Evolutionary conservation across 441 rosid genomes (phyloP).

Genomic region (Pelargonium myrrhifolium): DNA sequence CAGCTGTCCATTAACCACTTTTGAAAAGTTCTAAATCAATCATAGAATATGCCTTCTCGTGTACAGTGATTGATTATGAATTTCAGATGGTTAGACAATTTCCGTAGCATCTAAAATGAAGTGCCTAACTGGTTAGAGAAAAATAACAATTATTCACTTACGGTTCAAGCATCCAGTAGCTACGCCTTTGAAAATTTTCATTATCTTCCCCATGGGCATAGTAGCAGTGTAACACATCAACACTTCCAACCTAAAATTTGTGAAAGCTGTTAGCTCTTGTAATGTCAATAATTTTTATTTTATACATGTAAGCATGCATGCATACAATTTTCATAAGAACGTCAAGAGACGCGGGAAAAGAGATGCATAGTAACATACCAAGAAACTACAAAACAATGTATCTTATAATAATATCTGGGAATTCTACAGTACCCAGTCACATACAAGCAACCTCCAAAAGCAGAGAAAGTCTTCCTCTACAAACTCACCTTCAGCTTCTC

Average conservation of each 20-base stretch:
- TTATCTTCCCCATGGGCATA: conserved; percentile 24
- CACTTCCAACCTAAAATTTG: conserved; percentile 25
- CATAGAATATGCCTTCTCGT: neutral
- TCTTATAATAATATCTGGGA: neutral
- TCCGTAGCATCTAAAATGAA: neutral
- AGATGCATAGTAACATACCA: neutral
- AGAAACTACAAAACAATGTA: neutral
- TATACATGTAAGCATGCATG: neutral
- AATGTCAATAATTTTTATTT: conserved; percentile 15
- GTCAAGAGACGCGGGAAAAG: neutral
- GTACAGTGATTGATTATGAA: too few species aligned
- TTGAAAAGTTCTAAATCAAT: neutral
- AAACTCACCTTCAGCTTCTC: conserved; percentile 24
- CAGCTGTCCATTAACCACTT: neutral
- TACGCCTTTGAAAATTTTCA: conserved; percentile 19
- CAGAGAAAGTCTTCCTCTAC: neutral
- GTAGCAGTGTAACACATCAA: conserved; percentile 28
- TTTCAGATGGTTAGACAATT: neutral
- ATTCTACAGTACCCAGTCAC: neutral
- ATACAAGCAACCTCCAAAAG: neutral
- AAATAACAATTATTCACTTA: conserved; percentile 1
- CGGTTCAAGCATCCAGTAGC: conserved; percentile 30
- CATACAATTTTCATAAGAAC: neutral
- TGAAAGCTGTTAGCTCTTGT: conserved; percentile 20
- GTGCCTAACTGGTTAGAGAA: neutral